Evolutionary conservation across 257 asterid species (phyloP).

Genomic region (Solanum etuberosum): DNA sequence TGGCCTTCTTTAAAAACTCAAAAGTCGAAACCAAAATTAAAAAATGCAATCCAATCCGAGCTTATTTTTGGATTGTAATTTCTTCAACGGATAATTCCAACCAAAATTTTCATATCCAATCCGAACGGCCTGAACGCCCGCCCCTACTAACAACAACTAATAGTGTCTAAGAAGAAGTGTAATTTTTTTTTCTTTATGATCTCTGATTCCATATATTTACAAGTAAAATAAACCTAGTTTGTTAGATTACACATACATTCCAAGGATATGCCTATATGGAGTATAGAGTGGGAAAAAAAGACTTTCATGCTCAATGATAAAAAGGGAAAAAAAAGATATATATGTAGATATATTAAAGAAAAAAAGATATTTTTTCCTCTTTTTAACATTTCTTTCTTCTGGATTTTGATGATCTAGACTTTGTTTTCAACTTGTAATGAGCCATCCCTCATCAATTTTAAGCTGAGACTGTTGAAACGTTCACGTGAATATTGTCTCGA

Average conservation of each 20-base stretch:
- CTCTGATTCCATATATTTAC: conserved; percentile 1
- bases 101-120: not conserved
- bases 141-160: not conserved
- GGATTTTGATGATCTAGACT: conserved; percentile 1
- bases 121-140: not conserved
- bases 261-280: not conserved
- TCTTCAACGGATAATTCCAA: not conserved
- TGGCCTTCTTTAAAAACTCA: not conserved
- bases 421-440: conserved; percentile 40
- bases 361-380: not conserved
- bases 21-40: too few species aligned
- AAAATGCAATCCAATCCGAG: not conserved
- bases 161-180: not conserved
- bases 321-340: not conserved
- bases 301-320: not conserved
- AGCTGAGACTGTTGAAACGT: conserved; percentile 63
- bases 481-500: conserved; percentile 66
- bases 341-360: not conserved
- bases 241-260: not conserved
- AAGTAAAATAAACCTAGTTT: not conserved
- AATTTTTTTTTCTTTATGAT: not conserved
- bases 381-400: not conserved
- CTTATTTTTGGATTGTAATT: not conserved
- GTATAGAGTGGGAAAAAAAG: not conserved
- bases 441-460: conserved; percentile 55